phyloP scores from a whole-genome alignment of 345 rosid species.

The Linum lewisii region DNA sequence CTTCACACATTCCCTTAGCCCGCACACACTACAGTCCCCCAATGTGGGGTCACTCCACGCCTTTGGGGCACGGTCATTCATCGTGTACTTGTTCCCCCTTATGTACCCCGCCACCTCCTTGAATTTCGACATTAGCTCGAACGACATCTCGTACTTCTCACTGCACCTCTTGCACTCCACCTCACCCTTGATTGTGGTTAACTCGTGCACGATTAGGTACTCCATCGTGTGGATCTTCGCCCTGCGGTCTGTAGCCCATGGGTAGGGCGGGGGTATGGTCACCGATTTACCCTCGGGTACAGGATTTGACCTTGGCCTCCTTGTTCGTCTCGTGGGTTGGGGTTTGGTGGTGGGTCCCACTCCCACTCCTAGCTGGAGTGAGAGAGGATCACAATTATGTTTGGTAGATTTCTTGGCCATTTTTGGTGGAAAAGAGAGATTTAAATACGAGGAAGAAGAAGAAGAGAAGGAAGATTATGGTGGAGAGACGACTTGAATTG shows the following conservation, averaged over 20 bases:
- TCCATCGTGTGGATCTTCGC: constrained; percentile 21
- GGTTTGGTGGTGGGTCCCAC: too few relatives aligned
- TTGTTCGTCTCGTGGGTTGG: background rate
- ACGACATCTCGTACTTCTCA: background rate
- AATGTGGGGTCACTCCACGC: constrained; percentile 27
- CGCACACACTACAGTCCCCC: constrained; percentile 18
- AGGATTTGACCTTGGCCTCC: constrained; percentile 8
- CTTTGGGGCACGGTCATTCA: constrained; percentile 30
- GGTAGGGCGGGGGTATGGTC: constrained; percentile 15
- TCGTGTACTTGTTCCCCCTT: constrained; percentile 8
- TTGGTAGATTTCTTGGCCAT: too few relatives aligned
- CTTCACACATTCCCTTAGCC: constrained; percentile 10
- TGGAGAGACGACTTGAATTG: too few relatives aligned
- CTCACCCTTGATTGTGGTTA: constrained; percentile 16
- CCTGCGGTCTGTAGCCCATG: constrained; percentile 22
- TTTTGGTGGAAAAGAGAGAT: too few relatives aligned
- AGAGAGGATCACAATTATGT: too few relatives aligned
- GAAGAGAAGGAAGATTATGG: too few relatives aligned
- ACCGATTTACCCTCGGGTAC: constrained; percentile 14
- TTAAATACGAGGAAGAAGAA: too few relatives aligned
- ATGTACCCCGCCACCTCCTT: constrained; percentile 17
- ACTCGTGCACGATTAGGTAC: constrained; percentile 9
- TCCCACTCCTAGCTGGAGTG: too few relatives aligned
- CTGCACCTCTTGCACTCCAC: constrained; percentile 27
- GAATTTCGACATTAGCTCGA: constrained; percentile 25